Evolutionary conservation across 129 eudicot species (phyloP), one percentile per base, ranked within the genome.

Genomic region (Ambrosia trifida): DNA sequence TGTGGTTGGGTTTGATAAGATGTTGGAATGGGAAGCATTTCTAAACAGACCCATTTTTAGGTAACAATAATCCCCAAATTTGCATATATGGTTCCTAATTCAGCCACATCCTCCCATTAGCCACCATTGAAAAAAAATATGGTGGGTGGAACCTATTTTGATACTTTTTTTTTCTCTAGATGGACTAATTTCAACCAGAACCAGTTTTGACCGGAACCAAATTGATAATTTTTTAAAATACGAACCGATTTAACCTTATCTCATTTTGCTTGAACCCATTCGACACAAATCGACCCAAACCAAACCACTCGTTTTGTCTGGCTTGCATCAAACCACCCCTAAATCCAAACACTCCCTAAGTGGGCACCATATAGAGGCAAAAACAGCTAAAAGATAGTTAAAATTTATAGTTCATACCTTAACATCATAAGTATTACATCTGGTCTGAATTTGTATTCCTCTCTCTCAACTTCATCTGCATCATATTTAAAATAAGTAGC

Each of bases 361-460:
- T 30, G 40, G 41, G 5, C 36, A 24, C 36, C 17, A 4, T 19
- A 53, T 10, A 56, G 35, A 56, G 62, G 62, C 14, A 33, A 66
- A 11, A 17, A 66, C 14, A 20, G 51, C 50, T 7, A 54, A 30
- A 54, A 41, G n/a, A 66, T 66, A 44, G 5, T 30, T 66, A 54
- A 0, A 10, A 16, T 52, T 46, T 41, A 24, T 45, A 4, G 18
- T 38, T 60, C 76, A 73, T 79, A 87, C 95, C 95, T 87, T 83
- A 32, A 72, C 68, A 20, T 83, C 91, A 73, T 85, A 88, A 56
- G 86, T 85, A 70, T 45, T 79, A 78, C 69, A 79, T 88, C 97
- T 7, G 97, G 79, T 73, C 97, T 82, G 79, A 67, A 91, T 72
- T 80, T 44, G 62, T 83, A 91, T 78, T 85, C 82, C 0, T 83